A percentile compares a stretch with the other conserved stretches of the same genome.
These are phyloP conservation scores for Candida nonsorbophila DNA, from an alignment of 805 yeast genomes.

Conservation along the genomic window DNA sequence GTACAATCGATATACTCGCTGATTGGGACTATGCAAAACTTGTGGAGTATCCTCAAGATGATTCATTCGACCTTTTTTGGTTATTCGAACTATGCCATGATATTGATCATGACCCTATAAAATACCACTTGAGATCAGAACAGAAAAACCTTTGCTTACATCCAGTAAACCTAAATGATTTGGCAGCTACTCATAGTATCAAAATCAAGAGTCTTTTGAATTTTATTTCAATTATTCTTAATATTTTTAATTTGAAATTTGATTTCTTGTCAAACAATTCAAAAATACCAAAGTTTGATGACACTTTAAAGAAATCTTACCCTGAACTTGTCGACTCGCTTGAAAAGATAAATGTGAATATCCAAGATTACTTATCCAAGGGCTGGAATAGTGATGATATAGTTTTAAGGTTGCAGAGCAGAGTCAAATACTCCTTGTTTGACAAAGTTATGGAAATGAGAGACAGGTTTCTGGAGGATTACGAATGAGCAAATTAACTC, in stretches of 20 bases:
- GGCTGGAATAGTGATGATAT: conserved; percentile 37
- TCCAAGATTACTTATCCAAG: conserved; percentile 28
- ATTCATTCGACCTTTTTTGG: conserved; percentile 22
- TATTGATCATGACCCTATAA: conserved; percentile 43
- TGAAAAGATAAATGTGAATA: conserved; percentile 17
- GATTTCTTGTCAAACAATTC: conserved; percentile 31
- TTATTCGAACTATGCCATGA: conserved; percentile 36
- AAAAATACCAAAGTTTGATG: conserved; percentile 29
- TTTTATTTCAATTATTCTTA: conserved; percentile 23
- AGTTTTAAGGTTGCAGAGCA: conserved; percentile 21
- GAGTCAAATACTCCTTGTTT: conserved; percentile 13
- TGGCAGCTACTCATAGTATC: conserved; percentile 14
- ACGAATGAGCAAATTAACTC: too few relatives aligned
- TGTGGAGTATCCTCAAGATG: conserved; percentile 21
- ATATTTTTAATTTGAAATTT: conserved; percentile 25
- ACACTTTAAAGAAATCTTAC: conserved; percentile 16
- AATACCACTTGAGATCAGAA: conserved; percentile 41
- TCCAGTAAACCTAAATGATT: conserved; percentile 31
- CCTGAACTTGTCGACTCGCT: conserved; percentile 14
- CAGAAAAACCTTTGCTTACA: conserved; percentile 25
- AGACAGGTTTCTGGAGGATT: conserved; percentile 16
- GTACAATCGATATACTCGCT: conserved; percentile 27
- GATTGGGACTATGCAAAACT: conserved; percentile 34
- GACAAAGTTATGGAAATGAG: conserved; percentile 22
- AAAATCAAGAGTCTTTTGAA: conserved; percentile 17